Evolutionary conservation across 2,329 filamentous ascomycete species (phyloP), one percentile per base, ranked within the genome.

Genomic region (Pleurostoma richardsiae): DNA sequence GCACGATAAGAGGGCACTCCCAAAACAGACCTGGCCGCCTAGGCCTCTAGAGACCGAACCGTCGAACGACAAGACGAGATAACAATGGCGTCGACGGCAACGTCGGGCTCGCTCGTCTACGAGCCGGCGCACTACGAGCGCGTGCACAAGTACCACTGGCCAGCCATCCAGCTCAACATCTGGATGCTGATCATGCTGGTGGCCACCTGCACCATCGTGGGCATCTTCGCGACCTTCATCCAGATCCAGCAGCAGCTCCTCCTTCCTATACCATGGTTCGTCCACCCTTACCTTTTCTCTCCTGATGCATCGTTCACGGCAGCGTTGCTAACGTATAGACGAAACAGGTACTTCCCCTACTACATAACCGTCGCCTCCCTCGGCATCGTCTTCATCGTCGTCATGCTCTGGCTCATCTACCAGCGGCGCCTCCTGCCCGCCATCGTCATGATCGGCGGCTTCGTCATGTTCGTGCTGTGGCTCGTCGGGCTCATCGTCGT

Each of bases 401-500:
- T 82, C 3, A 74, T 87, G 5, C 73, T 90, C 40, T 80, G 70
- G 63, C 72, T 86, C 29, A 84, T 85, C 53, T 74, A 73, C 46
- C 72, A 79, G 49, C 75, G 80, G 3, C 77, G 82, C 6, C 70
- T 86, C 2, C 68, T 86, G 0, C 79, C 79, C 0, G 72, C 75
- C 41, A 80, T 82, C 56, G 79, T 82, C 59, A 78, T 82, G 68
- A 74, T 86, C 26, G 81, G 81, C 48, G 76, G 76, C 41, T 85
- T 86, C 57, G 74, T 85, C 53, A 69, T 86, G 47, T 85, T 86
- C 50, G 71, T 86, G 3, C 66, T 86, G n/a, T 86, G 82, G 81
- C 67, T 85, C 36, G 80, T 84, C 33, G 83, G 82, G 0, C 67
- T 86, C 6, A 72, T 86, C 41, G 77, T 84, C 40, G 68, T 81